Base-by-base conservation (phyloP, 2,329 filamentous ascomycete species). In the Colletotrichum lindemuthianum region DNA sequence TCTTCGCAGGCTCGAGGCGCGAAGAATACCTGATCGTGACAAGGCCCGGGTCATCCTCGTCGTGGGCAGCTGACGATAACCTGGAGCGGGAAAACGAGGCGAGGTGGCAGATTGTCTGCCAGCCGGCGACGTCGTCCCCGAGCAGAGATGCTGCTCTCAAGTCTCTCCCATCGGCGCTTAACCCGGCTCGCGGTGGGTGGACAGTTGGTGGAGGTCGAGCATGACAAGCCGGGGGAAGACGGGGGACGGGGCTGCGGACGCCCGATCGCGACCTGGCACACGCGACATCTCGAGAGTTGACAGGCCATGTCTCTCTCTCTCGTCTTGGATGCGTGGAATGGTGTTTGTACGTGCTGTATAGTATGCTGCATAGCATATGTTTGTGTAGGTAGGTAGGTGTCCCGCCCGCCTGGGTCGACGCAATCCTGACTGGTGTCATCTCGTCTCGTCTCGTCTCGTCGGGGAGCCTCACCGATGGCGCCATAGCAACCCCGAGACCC, bases 401-500 rank as follows among this genome's bases (percentile, higher is more conserved):
- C 58, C 63, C 63, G 59, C 63, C 47, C 16, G 11, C 40, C 47
- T 52, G 63, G 63, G 63, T 63, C 24, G 24, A 24, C 24, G 24
- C 24, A 24, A 24, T 5, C 24, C 24, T 1, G 24, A 24, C 24
- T 4, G 24, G 4, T 24, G 24, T 24, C 24, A 24, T 24, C 24
- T 24, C 24, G 24, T 24, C 24, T 24, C 63, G 32, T 24, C 24
- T 24, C 24, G 24, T 24, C 24, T 24, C 63, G 32, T 60, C 47
- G 47, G 56, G 59, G 44, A 61, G 59, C 12, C 53, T 53, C 41
- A 39, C 47, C 43, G 63, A 65, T 65, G 63, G 63, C 58, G 63
- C 52, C 54, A 65, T 65, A 63, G 63, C 41, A 59, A 59, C 56
- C 55, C 56, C 52, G 43, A 57, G 54, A 48, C 57, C 50, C 61